Percentiles rank a stretch among this genome's conserved stretches.
Conservation (phyloP, 2,329 filamentous ascomycete species). For the Colletotrichum horii region DNA sequence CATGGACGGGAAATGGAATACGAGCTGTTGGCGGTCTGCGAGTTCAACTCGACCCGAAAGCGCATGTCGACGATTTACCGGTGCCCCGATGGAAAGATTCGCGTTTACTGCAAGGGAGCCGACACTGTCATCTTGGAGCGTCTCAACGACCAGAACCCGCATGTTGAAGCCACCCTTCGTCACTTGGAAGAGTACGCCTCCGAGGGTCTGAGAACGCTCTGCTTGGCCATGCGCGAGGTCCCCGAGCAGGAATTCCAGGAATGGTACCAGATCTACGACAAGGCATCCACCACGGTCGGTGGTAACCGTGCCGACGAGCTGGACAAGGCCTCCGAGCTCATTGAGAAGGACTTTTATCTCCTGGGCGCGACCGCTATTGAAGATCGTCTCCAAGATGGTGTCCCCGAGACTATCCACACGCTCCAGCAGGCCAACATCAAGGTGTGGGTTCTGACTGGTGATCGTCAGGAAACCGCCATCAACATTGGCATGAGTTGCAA, state of each 20-base stretch:
- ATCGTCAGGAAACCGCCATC: constrained; percentile 98
- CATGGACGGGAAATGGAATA: constrained; percentile 79
- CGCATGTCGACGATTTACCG: constrained; percentile 98
- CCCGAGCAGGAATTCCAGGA: constrained; percentile 87
- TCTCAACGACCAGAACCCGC: constrained; percentile 80
- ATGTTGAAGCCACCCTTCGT: constrained; percentile 86
- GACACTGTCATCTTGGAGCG: constrained; percentile 98
- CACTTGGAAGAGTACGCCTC: constrained; percentile 99
- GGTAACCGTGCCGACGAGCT: constrained; percentile 93
- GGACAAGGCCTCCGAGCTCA: constrained; percentile 95
- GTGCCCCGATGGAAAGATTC: constrained; percentile 93
- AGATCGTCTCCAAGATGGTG: constrained; percentile 94
- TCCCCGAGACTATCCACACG: constrained; percentile 97
- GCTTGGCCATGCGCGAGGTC: constrained; percentile 91
- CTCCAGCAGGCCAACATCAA: constrained; percentile 97
- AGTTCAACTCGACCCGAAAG: constrained; percentile 98
- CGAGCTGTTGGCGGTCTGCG: constrained; percentile 93
- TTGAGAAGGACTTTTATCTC: constrained; percentile 89
- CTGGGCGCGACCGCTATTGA: constrained; percentile 97
- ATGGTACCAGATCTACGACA: constrained; percentile 87
- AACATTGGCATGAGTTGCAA: constrained; percentile 99
- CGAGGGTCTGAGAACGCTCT: constrained; percentile 92
- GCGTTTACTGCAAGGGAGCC: constrained; percentile 94
- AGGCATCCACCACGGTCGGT: constrained; percentile 85
- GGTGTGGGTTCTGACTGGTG: constrained; percentile 96